Evolutionary conservation across 2,329 filamentous ascomycete genomes (phyloP), one percentile per base, ranked within the genome.

Genomic region (Diaporthe ilicicola): DNA sequence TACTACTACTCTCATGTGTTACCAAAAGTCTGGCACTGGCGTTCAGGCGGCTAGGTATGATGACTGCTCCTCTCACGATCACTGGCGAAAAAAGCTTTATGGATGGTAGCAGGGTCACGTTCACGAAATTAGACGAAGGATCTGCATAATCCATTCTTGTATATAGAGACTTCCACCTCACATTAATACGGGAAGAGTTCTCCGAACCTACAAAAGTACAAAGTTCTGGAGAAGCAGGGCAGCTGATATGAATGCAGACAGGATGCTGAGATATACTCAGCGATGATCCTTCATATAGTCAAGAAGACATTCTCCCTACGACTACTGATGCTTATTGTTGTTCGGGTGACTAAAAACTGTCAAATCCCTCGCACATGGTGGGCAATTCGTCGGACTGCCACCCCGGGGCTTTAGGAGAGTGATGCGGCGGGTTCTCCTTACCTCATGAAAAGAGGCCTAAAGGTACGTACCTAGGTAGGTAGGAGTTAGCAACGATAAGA

Each of bases 31-130:
- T 59, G 70, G 72, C 72, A 71, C 42, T 73, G 72, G 72, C 72
- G 72, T 73, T 73, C 39, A 64, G 72, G 70, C 55, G 72, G 70
- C 27, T 39, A 37, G 64, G 50, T 61, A 65, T 72, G 51, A 73
- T 67, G 42, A 72, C 66, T 67, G 67, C 70, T 72, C 70, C 70
- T 72, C 70, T 72, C 72, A 67, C 44, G 44, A 64, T 67, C 51
- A 70, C 42, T 37, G 55, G 53, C 24, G 6, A 42, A 34, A 51
- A 65, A 70, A 66, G 42, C 50, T 73, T 53, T 44, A 66, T 72
- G 69, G 66, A 53, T 67, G 71, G 39, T 54, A 17, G 53, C 68
- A 70, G 22, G 71, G 70, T 70, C 66, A 51, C 65, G 62, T 55
- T 70, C 48, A 56, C 50, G 55, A 46, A 53, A 39, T 71, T 54